Percentiles rank a stretch among this genome's conserved stretches.
Conservation (phyloP, 208 protist species). For the Jaenimonas drosophilae region DNA sequence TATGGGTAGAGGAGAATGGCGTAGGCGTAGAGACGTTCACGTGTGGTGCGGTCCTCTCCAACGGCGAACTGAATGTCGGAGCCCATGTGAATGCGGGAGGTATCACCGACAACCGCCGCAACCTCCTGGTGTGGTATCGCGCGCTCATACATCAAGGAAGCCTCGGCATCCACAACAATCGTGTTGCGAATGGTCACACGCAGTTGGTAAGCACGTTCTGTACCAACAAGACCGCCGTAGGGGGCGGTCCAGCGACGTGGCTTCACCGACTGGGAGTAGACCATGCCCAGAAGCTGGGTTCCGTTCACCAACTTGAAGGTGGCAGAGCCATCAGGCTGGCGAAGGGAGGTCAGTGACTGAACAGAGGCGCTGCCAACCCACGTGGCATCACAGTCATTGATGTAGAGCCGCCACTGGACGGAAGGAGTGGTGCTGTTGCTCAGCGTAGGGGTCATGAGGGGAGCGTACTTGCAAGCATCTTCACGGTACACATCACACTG, state of each 20-base stretch:
- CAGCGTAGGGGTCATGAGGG: conserved; percentile 55
- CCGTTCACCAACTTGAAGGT: conserved; percentile 47
- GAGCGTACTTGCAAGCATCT: conserved; percentile 75
- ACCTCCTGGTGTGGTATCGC: neutral
- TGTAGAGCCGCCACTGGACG: conserved; percentile 69
- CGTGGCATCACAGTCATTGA: conserved; percentile 80
- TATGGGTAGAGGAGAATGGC: conserved; percentile 60
- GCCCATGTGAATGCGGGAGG: conserved; percentile 10
- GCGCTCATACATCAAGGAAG: neutral
- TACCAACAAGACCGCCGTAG: conserved; percentile 28
- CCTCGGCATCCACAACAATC: conserved; percentile 30
- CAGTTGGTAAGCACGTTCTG: conserved; percentile 28
- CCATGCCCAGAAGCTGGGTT: conserved; percentile 40
- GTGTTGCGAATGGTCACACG: conserved; percentile 44
- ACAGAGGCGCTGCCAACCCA: conserved; percentile 74
- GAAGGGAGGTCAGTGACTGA: conserved; percentile 48
- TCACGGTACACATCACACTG: conserved; percentile 68
- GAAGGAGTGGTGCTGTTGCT: conserved; percentile 8
- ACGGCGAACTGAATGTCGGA: conserved; percentile 51
- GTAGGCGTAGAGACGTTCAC: conserved; percentile 71
- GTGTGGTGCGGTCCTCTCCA: conserved; percentile 21
- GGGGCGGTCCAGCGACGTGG: conserved; percentile 43
- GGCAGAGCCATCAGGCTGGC: conserved; percentile 35
- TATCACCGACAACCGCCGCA: neutral
- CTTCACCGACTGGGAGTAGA: conserved; percentile 75